Evolutionary conservation across 2,329 filamentous ascomycete genomes (phyloP).

Genomic region (Aspergillus glaucus): DNA sequence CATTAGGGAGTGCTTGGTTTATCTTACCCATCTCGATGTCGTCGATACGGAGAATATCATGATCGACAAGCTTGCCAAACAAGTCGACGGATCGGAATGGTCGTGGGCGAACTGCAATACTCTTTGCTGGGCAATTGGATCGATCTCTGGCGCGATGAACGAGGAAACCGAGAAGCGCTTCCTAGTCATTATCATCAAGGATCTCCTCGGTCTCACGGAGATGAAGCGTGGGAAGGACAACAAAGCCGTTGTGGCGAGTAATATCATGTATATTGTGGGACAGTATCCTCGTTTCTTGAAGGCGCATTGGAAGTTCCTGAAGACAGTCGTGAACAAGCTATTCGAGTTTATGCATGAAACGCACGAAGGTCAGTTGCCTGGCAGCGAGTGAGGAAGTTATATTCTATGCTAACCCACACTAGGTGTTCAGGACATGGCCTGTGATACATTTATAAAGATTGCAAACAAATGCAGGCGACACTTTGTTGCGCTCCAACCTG

Average conservation of each 20-base stretch:
- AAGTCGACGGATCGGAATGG: slow-evolving; percentile 94
- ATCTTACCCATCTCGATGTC: slow-evolving; percentile 94
- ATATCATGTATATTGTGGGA: slow-evolving; percentile 99
- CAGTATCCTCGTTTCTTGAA: slow-evolving; percentile 98
- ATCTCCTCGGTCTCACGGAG: slow-evolving; percentile 89
- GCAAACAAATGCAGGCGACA: slow-evolving; percentile 96
- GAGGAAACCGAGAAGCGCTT: slow-evolving; percentile 99
- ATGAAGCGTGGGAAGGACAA: slow-evolving; percentile 99
- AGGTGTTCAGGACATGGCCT: slow-evolving; percentile 99
- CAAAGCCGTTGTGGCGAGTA: slow-evolving; percentile 96
- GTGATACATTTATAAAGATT: slow-evolving; percentile 99
- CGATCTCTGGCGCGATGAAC: slow-evolving; percentile 98
- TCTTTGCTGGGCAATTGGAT: slow-evolving; percentile 97
- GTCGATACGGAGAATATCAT: slow-evolving; percentile 98
- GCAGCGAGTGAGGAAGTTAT: background rate
- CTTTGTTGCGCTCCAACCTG: slow-evolving; percentile 92
- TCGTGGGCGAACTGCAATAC: slow-evolving; percentile 99
- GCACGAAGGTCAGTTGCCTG: slow-evolving; percentile 66
- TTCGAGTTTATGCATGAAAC: slow-evolving; percentile 99
- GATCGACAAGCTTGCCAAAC: slow-evolving; percentile 93
- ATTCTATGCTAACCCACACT: slow-evolving; percentile 22
- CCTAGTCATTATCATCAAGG: slow-evolving; percentile 97
- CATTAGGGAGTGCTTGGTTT: slow-evolving; percentile 92
- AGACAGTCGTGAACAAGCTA: slow-evolving; percentile 98
- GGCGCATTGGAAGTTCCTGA: slow-evolving; percentile 99